Percentiles rank a stretch among this genome's conserved stretches.
phyloP scores from a whole-genome alignment of 108 stramenopile genomes.

The Fistulifera solaris region DNA sequence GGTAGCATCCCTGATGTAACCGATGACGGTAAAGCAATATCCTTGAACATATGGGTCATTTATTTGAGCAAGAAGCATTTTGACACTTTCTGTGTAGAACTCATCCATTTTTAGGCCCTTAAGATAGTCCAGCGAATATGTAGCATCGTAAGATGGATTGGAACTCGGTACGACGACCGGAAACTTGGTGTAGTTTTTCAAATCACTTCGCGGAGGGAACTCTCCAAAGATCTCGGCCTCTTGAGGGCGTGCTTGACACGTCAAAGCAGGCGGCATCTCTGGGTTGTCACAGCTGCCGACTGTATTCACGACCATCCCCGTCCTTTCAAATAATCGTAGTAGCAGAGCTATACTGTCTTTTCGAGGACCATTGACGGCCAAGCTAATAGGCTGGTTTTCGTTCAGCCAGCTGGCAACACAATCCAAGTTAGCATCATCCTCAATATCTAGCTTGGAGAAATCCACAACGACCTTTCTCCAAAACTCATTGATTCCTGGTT shows the following conservation, averaged over 20 bases:
- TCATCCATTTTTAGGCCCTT: constrained; percentile 18
- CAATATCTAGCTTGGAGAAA: constrained; percentile 29
- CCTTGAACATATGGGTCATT: constrained; percentile 35
- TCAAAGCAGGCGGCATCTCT: constrained; percentile 56
- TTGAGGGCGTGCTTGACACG: constrained; percentile 83
- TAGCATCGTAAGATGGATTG: constrained; percentile 66
- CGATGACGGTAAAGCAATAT: constrained; percentile 51
- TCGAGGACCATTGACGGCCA: constrained; percentile 64
- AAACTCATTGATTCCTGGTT: constrained; percentile 33
- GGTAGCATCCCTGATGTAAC: constrained; percentile 57
- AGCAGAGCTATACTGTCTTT: constrained; percentile 41
- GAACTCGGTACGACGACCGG: constrained; percentile 80
- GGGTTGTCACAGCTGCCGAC: constrained; percentile 49
- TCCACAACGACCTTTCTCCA: constrained; percentile 82
- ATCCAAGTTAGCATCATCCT: constrained; percentile 18
- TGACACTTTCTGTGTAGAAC: not conserved
- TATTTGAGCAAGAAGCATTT: constrained; percentile 33
- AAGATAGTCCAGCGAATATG: constrained; percentile 43
- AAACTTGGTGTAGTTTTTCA: constrained; percentile 58
- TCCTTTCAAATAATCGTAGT: constrained; percentile 52
- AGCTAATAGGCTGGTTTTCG: constrained; percentile 38
- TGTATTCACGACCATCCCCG: constrained; percentile 71
- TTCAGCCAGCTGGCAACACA: constrained; percentile 43
- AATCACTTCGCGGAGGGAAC: constrained; percentile 61
- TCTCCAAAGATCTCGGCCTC: constrained; percentile 86